Percentiles rank a stretch among this genome's conserved stretches.
Evolutionary conservation across 2,329 filamentous ascomycete species (phyloP).

Genomic region (Colletotrichum eremochloae): DNA sequence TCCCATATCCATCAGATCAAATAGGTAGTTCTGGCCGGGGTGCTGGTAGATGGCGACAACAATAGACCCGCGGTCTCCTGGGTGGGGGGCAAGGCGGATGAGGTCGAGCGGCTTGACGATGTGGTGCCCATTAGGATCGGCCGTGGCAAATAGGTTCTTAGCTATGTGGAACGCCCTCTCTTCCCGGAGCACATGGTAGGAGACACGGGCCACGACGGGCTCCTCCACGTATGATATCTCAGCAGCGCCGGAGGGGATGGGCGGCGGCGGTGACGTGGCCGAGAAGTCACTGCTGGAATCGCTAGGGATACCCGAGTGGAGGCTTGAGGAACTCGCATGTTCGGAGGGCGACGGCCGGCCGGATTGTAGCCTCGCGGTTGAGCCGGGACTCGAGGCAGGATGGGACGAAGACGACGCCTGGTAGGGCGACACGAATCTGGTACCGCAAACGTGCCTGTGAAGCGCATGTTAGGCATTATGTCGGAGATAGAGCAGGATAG

Average conservation of each 20-base stretch:
- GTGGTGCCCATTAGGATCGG: slow-evolving; percentile 80
- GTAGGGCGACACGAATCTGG: slow-evolving; percentile 66
- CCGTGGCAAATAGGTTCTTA: slow-evolving; percentile 77
- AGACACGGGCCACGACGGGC: slow-evolving; percentile 84
- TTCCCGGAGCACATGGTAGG: slow-evolving; percentile 83
- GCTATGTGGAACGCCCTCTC: slow-evolving; percentile 90
- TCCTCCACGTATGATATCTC: slow-evolving; percentile 71
- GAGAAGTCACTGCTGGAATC: slow-evolving; percentile 57
- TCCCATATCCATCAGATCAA: slow-evolving; percentile 80
- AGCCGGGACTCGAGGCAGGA: slow-evolving; percentile 59
- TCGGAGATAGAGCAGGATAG: neutral
- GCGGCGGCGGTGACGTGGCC: slow-evolving; percentile 52
- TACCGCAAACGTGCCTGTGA: slow-evolving; percentile 75
- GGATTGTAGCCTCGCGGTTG: slow-evolving; percentile 57
- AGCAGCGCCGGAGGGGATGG: slow-evolving; percentile 52
- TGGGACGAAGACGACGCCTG: slow-evolving; percentile 60
- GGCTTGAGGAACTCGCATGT: slow-evolving; percentile 51
- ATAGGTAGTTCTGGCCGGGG: slow-evolving; percentile 80
- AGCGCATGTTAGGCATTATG: slow-evolving; percentile 38
- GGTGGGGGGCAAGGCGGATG: slow-evolving; percentile 75
- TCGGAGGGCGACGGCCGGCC: slow-evolving; percentile 61
- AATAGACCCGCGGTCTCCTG: slow-evolving; percentile 78
- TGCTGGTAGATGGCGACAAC: slow-evolving; percentile 86
- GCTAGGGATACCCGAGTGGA: slow-evolving; percentile 50
- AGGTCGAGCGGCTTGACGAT: slow-evolving; percentile 87